Evolutionary conservation across 202 grass and related monocot genomes (phyloP), one percentile per base, ranked within the genome.

Genomic region (Zoysia matrella): DNA sequence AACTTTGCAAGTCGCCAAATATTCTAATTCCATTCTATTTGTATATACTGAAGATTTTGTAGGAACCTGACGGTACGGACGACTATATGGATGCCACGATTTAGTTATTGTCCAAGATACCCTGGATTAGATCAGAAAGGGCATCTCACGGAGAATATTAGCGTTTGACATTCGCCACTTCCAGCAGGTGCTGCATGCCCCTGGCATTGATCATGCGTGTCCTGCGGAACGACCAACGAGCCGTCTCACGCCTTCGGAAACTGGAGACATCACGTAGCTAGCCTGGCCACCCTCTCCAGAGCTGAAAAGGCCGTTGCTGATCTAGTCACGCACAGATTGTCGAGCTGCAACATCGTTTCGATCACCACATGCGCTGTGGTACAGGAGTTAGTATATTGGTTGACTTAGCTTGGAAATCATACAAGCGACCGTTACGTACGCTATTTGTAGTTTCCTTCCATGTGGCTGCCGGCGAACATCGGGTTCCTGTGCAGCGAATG

Each of bases 221-320:
- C 42, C 7, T 1, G 4, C 0, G 40, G 18, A 67, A 65, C 2
- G 8, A 1, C 22, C 0, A 36, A 36, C 30, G 30, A 43, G 47
- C 73, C n/a, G 6, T 2, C 36, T 42, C 61, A 41, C 12, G 30
- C 52, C 72, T 76, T 39, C 54, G 22, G 22, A 70, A 61, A 43
- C 9, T 11, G 73, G 54, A 61, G 54, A 40, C 71, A 68, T 7
- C 69, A 51, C 4, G 0, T 6, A 41, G 43, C 2, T 39, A 30
- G 44, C 50, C 46, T 6, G 3, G 16, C 11, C 44, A 18, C 65
- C 65, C 73, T 77, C 72, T 72, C 66, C 7, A 45, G 7, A 48
- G 47, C 66, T 11, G 79, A 82, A 82, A 82, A 82, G 66, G 85
- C 50, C 57, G 71, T 87, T 39, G 71, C 6, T 61, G 16, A 49